A percentile compares a stretch with the other conserved stretches of the same genome.
Evolutionary conservation across 2,329 filamentous ascomycete species (phyloP).

Genomic region (Arachnopeziza araneosa): DNA sequence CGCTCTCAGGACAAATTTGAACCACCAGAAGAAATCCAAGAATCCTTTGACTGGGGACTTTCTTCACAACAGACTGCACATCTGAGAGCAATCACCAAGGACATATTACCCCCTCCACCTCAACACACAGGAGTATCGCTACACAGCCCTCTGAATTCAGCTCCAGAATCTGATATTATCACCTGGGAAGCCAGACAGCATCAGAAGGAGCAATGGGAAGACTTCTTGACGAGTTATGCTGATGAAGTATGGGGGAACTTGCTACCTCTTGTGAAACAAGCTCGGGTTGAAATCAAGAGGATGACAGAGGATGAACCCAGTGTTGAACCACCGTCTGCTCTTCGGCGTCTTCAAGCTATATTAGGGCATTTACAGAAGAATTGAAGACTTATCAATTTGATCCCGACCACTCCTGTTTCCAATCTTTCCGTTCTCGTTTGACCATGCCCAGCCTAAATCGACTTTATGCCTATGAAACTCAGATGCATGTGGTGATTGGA

Average conservation of each 20-base stretch:
- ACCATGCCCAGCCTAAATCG: too few relatives aligned
- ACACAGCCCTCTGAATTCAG: constrained; percentile 22
- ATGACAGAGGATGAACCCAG: constrained; percentile 18
- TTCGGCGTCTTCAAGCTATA: constrained; percentile 19
- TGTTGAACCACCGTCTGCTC: constrained; percentile 9
- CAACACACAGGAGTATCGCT: constrained; percentile 11
- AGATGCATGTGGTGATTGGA: too few relatives aligned
- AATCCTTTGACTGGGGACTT: constrained; percentile 26
- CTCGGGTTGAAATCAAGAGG: constrained; percentile 48
- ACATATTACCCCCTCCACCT: constrained; percentile 2
- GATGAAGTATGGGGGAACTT: constrained; percentile 67
- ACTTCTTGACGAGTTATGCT: constrained; percentile 50
- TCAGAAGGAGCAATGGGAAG: constrained; percentile 52
- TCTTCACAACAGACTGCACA: constrained; percentile 21
- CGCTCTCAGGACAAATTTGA: constrained; percentile 24
- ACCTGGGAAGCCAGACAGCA: constrained; percentile 22
- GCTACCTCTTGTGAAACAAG: constrained; percentile 48
- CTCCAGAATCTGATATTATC: constrained; percentile 10
- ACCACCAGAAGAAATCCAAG: constrained; percentile 20
- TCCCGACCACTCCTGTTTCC: neutral
- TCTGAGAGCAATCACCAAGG: constrained; percentile 20
- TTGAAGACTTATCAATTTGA: neutral
- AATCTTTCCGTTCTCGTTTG: neutral
- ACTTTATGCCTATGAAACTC: too few relatives aligned
- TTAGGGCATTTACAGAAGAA: constrained; percentile 19